Evolutionary conservation across 352 stramenopile species (phyloP), one percentile per base, ranked within the genome.

Genomic region (Pythium plurisporium): DNA sequence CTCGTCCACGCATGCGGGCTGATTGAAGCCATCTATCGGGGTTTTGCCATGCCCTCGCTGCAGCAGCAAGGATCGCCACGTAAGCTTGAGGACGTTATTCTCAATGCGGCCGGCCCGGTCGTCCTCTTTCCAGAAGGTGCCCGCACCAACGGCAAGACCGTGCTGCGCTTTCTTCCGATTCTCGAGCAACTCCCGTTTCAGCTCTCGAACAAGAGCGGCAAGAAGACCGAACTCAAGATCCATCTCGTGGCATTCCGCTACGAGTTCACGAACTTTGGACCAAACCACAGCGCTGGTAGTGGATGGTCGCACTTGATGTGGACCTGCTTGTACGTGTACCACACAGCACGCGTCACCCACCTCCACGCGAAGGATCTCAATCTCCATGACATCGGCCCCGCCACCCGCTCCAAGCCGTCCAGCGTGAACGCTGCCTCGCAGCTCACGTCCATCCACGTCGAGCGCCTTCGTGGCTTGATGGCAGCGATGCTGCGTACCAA

Each of bases 401-500:
- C 49, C 2, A 69, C 55, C 1, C 53, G 52, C 5, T 62, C 60
- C 22, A 59, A 62, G 52, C 19, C 60, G n/a, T 63, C 57, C 36
- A 69, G 57, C n/a, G 61, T 42, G 15, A 62, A 55, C 50, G 70
- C 65, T 31, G 49, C 69, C 26, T 64, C 70, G 45, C 75, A 74
- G 37, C 61, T 87, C 54, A 83, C 72, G 9, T 54, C 49, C 9
- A 46, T 67, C 29, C 80, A 90, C 51, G 72, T 87, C 15, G 79
- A 89, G 59, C 80, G 76, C 2, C 52, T 90, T 30, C 79, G 82
- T 33, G 67, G 69, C 12, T 59, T 94, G 11, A 33, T 94, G 25
- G 84, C 82, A 0, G 67, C 82, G 8, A 94, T 94, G 82, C 66
- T 94, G 48, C 82, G 84, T 36, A 83, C 80, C 6, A 94, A 92